Evolutionary conservation across 176 grass and related monocot species (phyloP), one percentile per base, ranked within the genome.

Genomic region (Aegilops bicornis): DNA sequence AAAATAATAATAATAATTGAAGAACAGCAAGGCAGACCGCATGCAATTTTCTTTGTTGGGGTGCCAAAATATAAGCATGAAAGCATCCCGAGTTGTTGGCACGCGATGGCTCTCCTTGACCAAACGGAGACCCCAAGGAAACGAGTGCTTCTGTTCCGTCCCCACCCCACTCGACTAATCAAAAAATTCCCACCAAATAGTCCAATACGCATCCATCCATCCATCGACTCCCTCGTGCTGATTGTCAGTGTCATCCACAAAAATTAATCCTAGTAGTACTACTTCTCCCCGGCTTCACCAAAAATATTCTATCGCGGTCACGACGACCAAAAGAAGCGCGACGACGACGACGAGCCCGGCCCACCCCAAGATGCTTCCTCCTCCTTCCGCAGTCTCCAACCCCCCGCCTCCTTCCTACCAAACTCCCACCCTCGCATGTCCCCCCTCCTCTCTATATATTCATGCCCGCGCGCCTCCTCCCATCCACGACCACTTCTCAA

Each of bases 301-400:
- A 20, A 59, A 59, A n/a, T 82, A 72, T 73, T 84, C 76, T 40
- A 73, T 69, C 68, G 8, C 72, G 72, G 72, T 50, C 72, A 48
- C 24, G 23, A 0, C 69, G 76, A 81, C 89, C 85, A 58, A 27
- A 87, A 64, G 83, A 82, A 22, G 29, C 29, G 6, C 71, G 78
- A 76, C 69, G 85, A 84, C 33, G 37, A 36, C 42, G 65, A 8
- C 32, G 15, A 6, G 15, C 66, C 16, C 30, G 6, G 14, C 50
- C 50, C 50, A 54, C 65, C 74, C 32, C 80, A 4, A 83, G 89
- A 90, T 83, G 84, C 84, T 67, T 79, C 74, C 65, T 76, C 66
- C 36, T 42, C 8, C 20, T 60, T 19, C 37, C 73, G 33, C 40
- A 42, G 43, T 43, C 62, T 83, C 82, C 32, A 80, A 85, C 58